Evolutionary conservation across 2,329 filamentous ascomycete species (phyloP).

Genomic region (Nemania bipapillata): DNA sequence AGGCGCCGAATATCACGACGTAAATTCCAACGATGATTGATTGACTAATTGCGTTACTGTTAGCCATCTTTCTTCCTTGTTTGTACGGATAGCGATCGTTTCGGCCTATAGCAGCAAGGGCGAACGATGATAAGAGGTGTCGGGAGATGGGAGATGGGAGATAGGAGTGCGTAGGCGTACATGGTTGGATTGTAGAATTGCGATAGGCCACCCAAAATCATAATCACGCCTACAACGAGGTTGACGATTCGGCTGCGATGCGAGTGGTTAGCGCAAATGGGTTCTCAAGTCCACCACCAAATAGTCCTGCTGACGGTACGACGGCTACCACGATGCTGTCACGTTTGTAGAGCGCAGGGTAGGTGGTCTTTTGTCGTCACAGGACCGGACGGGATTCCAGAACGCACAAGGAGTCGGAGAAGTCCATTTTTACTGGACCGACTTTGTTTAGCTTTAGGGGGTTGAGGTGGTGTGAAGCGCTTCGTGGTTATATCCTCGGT

Average conservation of each 20-base stretch:
- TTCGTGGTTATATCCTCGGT: not conserved
- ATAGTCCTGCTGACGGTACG: conserved; percentile 41
- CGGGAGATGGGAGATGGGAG: conserved; percentile 2
- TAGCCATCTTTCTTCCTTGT: conserved; percentile 5
- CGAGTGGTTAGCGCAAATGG: conserved; percentile 50
- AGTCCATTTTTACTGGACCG: conserved; percentile 72
- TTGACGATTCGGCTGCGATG: conserved; percentile 87
- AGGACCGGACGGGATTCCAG: not conserved
- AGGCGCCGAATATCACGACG: conserved; percentile 88
- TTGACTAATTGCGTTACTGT: conserved; percentile 61
- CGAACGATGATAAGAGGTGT: not conserved
- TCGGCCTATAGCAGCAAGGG: not conserved
- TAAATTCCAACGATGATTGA: conserved; percentile 84
- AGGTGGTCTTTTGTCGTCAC: not conserved
- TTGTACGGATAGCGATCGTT: not conserved
- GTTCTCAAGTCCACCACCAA: conserved; percentile 40
- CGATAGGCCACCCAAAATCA: conserved; percentile 83
- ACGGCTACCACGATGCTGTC: not conserved
- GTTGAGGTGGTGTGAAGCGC: not conserved
- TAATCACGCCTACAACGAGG: conserved; percentile 84
- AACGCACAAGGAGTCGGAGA: conserved; percentile 89
- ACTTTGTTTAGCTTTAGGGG: not conserved
- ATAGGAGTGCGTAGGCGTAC: conserved; percentile 59
- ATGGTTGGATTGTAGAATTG: conserved; percentile 73
- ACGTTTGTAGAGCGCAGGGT: not conserved